Percentiles rank a stretch among this genome's conserved stretches.
Evolutionary conservation across 345 rosid genomes (phyloP).

Genomic region (Turritis glabra): DNA sequence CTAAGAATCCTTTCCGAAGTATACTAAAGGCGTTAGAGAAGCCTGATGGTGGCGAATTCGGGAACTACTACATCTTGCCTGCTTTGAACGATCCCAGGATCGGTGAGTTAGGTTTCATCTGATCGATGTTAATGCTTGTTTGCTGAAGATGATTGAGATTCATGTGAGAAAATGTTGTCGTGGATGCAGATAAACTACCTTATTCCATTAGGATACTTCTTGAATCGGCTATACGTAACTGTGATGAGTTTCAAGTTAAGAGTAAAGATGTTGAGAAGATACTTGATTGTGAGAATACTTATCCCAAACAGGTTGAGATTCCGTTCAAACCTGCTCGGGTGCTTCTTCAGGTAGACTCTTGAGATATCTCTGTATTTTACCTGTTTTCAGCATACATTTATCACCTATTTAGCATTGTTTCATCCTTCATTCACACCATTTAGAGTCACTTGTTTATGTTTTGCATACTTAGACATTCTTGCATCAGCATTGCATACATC

Average conservation of each 20-base stretch:
- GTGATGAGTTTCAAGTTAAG: conserved; percentile 2
- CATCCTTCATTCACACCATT: too few species aligned
- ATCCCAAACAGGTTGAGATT: neutral
- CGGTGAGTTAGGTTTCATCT: neutral
- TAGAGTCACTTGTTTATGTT: too few species aligned
- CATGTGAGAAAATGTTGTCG: neutral
- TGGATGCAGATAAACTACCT: neutral
- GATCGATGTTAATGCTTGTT: neutral
- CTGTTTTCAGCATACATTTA: too few species aligned
- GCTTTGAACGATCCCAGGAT: neutral
- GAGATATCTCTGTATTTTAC: too few species aligned
- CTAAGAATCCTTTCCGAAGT: neutral
- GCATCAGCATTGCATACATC: too few species aligned
- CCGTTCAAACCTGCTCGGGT: neutral
- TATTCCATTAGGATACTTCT: conserved; percentile 4
- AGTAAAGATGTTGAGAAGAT: neutral
- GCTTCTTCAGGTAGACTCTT: neutral
- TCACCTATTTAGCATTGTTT: too few species aligned
- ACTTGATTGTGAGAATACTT: neutral
- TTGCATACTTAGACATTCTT: too few species aligned
- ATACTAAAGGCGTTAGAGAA: neutral
- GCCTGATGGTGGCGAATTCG: neutral
- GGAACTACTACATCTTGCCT: neutral
- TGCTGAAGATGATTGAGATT: neutral
- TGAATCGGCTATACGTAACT: neutral